Evolutionary conservation across 805 yeast species (phyloP).

Genomic region (Diddensiella santjacobensis): DNA sequence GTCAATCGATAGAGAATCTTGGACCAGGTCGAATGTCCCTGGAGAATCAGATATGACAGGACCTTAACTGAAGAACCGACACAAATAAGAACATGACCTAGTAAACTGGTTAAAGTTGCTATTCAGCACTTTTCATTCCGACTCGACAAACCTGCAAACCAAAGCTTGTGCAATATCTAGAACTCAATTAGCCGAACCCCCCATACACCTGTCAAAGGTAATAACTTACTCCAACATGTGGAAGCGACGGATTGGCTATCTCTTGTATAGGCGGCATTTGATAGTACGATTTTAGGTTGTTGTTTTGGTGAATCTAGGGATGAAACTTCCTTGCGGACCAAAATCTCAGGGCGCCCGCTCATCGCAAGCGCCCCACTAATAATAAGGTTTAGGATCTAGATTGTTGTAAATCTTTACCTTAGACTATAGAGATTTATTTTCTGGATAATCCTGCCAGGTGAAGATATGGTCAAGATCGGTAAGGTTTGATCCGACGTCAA

Average conservation of each 20-base stretch:
- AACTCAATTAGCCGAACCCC: background rate
- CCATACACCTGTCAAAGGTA: no score
- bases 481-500: slow-evolving; percentile 1
- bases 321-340: no score
- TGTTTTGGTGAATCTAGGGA: no score
- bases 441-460: slow-evolving; percentile 4
- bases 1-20: slow-evolving; percentile 27
- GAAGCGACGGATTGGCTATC: background rate
- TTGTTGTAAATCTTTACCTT: no score
- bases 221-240: background rate
- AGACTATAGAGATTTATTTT: background rate
- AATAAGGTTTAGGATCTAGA: no score
- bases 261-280: background rate
- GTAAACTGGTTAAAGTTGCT: no score
- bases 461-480: slow-evolving; percentile 7
- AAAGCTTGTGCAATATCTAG: background rate
- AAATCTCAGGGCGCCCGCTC: no score
- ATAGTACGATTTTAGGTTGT: no score
- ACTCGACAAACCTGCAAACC: slow-evolving; percentile 2
- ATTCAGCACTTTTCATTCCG: no score
- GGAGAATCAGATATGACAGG: slow-evolving; percentile 24
- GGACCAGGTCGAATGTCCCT: slow-evolving; percentile 23
- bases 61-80: slow-evolving; percentile 16
- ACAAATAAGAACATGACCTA: slow-evolving; percentile 17
- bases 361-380: no score